A percentile compares a stretch with the other conserved stretches of the same genome.
phyloP scores from a whole-genome alignment of 2,329 filamentous ascomycete genomes.

The Mollisia scopiformis region DNA sequence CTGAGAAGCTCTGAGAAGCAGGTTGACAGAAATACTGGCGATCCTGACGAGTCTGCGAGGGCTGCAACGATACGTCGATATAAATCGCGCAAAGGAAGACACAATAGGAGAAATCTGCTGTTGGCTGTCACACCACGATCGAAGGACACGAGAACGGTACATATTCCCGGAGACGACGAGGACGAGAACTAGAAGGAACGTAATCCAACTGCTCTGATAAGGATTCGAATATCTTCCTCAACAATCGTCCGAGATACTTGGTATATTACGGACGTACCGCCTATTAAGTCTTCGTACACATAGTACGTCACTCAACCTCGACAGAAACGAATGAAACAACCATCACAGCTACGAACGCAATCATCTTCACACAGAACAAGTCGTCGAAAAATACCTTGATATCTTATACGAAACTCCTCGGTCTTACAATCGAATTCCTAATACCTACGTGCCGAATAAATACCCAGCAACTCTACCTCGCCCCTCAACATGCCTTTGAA shows the following conservation, averaged over 20 bases:
- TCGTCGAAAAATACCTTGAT: too few species aligned
- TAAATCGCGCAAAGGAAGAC: not conserved
- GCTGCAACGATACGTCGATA: not conserved
- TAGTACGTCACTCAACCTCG: too few species aligned
- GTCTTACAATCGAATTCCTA: too few species aligned
- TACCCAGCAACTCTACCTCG: not conserved
- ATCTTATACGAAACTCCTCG: too few species aligned
- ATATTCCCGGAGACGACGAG: not conserved
- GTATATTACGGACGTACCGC: too few species aligned
- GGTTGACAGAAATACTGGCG: not conserved
- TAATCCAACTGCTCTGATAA: not conserved
- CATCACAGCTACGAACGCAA: too few species aligned
- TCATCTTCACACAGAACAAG: too few species aligned
- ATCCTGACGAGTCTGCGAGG: not conserved
- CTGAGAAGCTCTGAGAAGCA: not conserved
- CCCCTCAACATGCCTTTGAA: conserved; percentile 13
- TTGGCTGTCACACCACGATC: not conserved
- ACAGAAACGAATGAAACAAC: too few species aligned
- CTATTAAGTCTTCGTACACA: too few species aligned
- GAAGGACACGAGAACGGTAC: not conserved
- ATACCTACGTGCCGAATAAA: too few species aligned
- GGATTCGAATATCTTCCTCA: too few species aligned
- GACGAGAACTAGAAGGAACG: not conserved
- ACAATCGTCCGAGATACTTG: too few species aligned
- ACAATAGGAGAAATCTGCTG: not conserved